phyloP scores from a whole-genome alignment of 1,139 yeast genomes.

The Taiozyma onychis region DNA sequence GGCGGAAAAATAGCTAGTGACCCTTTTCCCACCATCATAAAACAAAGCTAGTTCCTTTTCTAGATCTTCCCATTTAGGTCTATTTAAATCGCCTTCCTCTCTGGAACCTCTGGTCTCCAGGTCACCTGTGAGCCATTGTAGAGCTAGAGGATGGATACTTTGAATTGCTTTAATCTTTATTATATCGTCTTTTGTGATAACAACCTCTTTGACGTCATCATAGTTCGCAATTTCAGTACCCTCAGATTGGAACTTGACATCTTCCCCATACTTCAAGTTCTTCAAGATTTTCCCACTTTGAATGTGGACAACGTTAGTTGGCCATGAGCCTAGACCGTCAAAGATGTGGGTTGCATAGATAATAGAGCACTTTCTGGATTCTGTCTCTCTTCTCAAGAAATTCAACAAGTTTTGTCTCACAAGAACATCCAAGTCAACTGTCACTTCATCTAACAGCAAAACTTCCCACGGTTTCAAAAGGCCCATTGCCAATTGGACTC shows the following conservation, averaged over 20 bases:
- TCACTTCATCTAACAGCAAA: conserved; percentile 84
- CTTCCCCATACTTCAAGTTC: conserved; percentile 26
- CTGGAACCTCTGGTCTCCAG: conserved; percentile 41
- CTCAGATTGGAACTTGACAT: conserved; percentile 28
- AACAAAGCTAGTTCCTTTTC: conserved; percentile 35
- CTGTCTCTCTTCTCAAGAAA: conserved; percentile 69
- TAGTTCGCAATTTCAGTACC: conserved; percentile 20
- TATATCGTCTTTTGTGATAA: conserved; percentile 15
- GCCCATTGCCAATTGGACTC: conserved; percentile 95
- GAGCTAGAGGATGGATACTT: conserved; percentile 66
- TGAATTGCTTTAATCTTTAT: conserved; percentile 40
- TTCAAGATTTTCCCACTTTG: conserved; percentile 52
- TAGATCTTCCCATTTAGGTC: conserved; percentile 43
- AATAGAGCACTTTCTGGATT: conserved; percentile 57
- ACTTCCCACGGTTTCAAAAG: conserved; percentile 85
- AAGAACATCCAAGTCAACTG: conserved; percentile 91
- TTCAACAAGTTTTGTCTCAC: conserved; percentile 71
- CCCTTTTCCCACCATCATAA: conserved; percentile 43
- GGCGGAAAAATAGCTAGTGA: conserved; percentile 43
- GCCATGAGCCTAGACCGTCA: conserved; percentile 90
- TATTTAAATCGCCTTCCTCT: conserved; percentile 33
- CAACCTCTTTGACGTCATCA: conserved; percentile 26
- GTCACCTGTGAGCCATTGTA: conserved; percentile 57
- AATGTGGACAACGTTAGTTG: conserved; percentile 78
- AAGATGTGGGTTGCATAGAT: conserved; percentile 95